Conservation (phyloP, 1,284 basidiomycete species). For the Naganishia cerealis region DNA sequence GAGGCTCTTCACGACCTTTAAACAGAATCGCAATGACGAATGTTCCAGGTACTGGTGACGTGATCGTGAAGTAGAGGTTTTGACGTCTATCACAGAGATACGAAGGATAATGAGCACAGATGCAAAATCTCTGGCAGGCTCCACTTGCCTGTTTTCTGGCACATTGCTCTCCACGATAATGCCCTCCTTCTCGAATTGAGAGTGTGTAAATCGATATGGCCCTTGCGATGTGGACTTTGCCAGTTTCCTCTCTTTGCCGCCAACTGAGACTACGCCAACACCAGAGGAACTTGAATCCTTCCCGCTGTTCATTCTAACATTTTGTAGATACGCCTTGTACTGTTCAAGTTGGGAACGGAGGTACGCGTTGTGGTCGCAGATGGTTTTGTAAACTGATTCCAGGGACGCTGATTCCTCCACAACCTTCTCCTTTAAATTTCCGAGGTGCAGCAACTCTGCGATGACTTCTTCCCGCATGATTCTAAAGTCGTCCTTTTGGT, state of each 20-base stretch:
- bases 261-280: constrained; percentile 91
- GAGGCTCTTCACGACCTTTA: constrained; percentile 98
- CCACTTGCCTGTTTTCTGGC: constrained; percentile 84
- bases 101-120: constrained; percentile 13
- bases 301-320: constrained; percentile 76
- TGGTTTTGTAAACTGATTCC: constrained; percentile 97
- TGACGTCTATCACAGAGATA: constrained; percentile 65
- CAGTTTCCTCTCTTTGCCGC: constrained; percentile 95
- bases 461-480: constrained; percentile 96
- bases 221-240: constrained; percentile 81
- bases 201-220: constrained; percentile 94
- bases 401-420: constrained; percentile 85
- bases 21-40: constrained; percentile 99
- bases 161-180: constrained; percentile 98
- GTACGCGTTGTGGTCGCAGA: constrained; percentile 98
- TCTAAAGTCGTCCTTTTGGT: constrained; percentile 77
- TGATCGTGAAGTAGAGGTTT: constrained; percentile 98
- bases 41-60: constrained; percentile 93
- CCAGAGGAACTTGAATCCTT: constrained; percentile 73
- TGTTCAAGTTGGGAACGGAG: constrained; percentile 93
- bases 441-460: constrained; percentile 90
- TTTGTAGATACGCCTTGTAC: constrained; percentile 98
- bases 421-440: constrained; percentile 94
- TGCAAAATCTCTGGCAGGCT: background rate
- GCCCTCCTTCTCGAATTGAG: constrained; percentile 98